These are phyloP conservation scores for Wickerhamomyces sp. DNA, from an alignment of 1,139 yeast genomes.

Conservation along the genomic window DNA sequence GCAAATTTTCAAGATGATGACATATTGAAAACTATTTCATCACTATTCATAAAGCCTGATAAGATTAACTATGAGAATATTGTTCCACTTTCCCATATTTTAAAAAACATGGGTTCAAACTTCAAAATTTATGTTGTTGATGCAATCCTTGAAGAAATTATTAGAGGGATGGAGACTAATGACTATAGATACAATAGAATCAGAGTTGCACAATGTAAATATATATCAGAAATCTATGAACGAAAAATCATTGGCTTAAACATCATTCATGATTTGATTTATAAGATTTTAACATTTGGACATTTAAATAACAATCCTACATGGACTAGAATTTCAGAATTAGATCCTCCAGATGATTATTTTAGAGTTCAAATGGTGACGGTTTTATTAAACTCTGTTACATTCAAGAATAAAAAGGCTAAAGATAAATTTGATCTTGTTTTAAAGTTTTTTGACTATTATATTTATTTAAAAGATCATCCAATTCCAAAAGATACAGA, in stretches of 20 bases:
- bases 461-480: conserved; percentile 56
- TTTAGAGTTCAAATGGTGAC: conserved; percentile 62
- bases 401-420: conserved; percentile 14
- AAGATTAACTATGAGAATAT: conserved; percentile 55
- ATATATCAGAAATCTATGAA: conserved; percentile 55
- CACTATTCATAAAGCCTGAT: conserved; percentile 58
- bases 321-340: conserved; percentile 36
- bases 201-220: conserved; percentile 58
- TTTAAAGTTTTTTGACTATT: conserved; percentile 67
- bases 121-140: conserved; percentile 53
- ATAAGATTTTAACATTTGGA: conserved; percentile 60
- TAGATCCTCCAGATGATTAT: conserved; percentile 65
- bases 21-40: conserved; percentile 38
- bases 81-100: conserved; percentile 42
- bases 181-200: conserved; percentile 56
- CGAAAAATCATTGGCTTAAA: conserved; percentile 41
- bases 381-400: conserved; percentile 28
- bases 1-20: conserved; percentile 45
- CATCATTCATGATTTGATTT: conserved; percentile 50
- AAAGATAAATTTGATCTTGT: conserved; percentile 39
- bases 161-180: conserved; percentile 62
- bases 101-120: conserved; percentile 34
- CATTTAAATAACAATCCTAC: conserved; percentile 60
- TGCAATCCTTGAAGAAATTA: conserved; percentile 56
- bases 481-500: conserved; percentile 66